Evolutionary conservation across 345 rosid species (phyloP).

Genomic region (Citropsis articulata): DNA sequence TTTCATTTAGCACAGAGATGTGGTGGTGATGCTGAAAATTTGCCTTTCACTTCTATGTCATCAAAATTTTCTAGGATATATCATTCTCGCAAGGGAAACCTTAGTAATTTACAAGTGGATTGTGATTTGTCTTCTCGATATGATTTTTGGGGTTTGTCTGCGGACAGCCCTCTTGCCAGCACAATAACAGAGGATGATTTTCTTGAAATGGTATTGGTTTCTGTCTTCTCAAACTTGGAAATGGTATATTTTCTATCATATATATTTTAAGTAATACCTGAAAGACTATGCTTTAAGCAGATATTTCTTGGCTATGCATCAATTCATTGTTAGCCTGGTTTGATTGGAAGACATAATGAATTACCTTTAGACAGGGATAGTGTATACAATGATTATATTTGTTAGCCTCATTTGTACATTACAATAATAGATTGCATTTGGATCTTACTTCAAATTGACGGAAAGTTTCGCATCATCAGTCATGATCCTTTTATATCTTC

Average conservation of each 20-base stretch:
- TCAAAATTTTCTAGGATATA: constrained; percentile 37
- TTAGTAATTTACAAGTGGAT: constrained; percentile 33
- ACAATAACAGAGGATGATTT: constrained; percentile 83
- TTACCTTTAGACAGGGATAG: neutral
- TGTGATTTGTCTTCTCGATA: constrained; percentile 41
- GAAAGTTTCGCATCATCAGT: neutral
- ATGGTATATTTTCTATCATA: constrained; percentile 15
- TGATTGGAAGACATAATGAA: neutral
- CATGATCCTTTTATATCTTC: neutral
- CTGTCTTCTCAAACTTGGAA: constrained; percentile 5
- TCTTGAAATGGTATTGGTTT: constrained; percentile 81
- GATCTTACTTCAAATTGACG: neutral
- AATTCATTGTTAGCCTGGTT: neutral
- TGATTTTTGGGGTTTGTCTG: constrained; percentile 73
- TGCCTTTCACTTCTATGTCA: constrained; percentile 33
- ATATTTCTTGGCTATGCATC: constrained; percentile 7
- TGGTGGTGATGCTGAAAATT: constrained; percentile 37
- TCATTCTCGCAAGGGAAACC: constrained; percentile 27
- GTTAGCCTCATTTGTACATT: neutral
- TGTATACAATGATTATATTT: neutral
- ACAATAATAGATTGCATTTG: neutral
- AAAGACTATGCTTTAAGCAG: constrained; percentile 4
- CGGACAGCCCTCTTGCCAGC: constrained; percentile 81
- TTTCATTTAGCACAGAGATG: constrained; percentile 44
- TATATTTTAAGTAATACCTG: constrained; percentile 6